Evolutionary conservation across 176 grass and related monocot species (phyloP).

Genomic region (Alopecurus myosuroides): DNA sequence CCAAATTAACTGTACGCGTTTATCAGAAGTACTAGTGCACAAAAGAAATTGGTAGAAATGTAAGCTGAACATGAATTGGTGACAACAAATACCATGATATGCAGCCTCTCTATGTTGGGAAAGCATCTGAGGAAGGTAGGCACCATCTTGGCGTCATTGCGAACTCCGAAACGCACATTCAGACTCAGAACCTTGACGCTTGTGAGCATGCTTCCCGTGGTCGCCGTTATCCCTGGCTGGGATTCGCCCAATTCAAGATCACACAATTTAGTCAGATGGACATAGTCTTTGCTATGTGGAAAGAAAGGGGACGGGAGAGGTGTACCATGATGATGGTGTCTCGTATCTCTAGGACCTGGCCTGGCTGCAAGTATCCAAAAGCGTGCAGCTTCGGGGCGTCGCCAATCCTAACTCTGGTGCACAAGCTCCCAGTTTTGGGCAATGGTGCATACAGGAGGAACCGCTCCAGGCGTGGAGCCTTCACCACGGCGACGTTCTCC

Average conservation of each 20-base stretch:
- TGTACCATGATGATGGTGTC: background rate
- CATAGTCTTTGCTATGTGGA: background rate
- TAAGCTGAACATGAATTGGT: background rate
- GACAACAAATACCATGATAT: background rate
- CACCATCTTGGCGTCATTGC: constrained; percentile 2
- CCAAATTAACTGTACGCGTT: too few relatives aligned
- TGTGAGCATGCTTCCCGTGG: background rate
- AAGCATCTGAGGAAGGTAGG: constrained; percentile 21
- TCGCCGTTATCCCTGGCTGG: background rate
- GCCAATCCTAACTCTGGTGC: background rate
- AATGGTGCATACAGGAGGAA: background rate
- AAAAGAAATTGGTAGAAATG: background rate
- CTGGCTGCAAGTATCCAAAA: background rate
- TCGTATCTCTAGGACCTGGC: background rate
- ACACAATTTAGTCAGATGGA: background rate
- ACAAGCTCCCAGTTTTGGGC: background rate
- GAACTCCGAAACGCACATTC: background rate
- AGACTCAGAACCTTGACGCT: background rate
- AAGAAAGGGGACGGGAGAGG: too few relatives aligned
- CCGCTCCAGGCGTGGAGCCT: background rate
- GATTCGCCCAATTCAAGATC: background rate
- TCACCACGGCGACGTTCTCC: background rate
- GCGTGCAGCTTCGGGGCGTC: constrained; percentile 10
- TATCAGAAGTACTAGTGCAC: rapidly evolving
- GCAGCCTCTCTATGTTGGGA: background rate